phyloP scores from a whole-genome alignment of 1,284 basidiomycete species.

The Tilletia setariae region DNA sequence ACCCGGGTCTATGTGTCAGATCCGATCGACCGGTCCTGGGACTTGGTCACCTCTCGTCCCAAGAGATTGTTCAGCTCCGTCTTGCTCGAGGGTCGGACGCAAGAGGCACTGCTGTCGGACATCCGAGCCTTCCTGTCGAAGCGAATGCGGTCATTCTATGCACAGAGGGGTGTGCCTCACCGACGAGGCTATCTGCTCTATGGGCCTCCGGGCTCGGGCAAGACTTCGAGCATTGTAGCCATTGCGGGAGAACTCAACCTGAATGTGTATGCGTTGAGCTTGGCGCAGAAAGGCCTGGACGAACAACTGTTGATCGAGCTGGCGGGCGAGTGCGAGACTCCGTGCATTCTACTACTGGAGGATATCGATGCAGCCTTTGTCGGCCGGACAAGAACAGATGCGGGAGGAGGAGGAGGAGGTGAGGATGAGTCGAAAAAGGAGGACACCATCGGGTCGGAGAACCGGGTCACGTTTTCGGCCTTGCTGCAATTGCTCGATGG shows the following conservation, averaged over 20 bases:
- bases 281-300: constrained; percentile 93
- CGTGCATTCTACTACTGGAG: constrained; percentile 88
- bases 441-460: constrained; percentile 34
- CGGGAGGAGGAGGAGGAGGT: background rate
- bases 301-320: constrained; percentile 93
- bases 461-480: constrained; percentile 93
- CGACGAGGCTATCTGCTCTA: constrained; percentile 90
- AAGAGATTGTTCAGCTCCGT: constrained; percentile 57
- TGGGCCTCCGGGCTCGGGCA: constrained; percentile 95
- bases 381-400: constrained; percentile 13
- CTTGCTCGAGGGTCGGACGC: constrained; percentile 76
- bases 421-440: background rate
- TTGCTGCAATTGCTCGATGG: constrained; percentile 96
- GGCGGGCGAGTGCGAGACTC: constrained; percentile 79
- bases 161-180: constrained; percentile 82
- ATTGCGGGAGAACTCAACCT: constrained; percentile 82
- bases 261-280: constrained; percentile 93
- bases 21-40: background rate
- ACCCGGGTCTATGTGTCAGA: constrained; percentile 1
- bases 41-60: background rate
- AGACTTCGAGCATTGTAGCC: constrained; percentile 97
- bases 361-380: constrained; percentile 97
- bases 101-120: constrained; percentile 76
- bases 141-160: constrained; percentile 4
- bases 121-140: constrained; percentile 71